Evolutionary conservation across 306 rosid genomes (phyloP).

Genomic region (Gynostemma pentaphyllum): DNA sequence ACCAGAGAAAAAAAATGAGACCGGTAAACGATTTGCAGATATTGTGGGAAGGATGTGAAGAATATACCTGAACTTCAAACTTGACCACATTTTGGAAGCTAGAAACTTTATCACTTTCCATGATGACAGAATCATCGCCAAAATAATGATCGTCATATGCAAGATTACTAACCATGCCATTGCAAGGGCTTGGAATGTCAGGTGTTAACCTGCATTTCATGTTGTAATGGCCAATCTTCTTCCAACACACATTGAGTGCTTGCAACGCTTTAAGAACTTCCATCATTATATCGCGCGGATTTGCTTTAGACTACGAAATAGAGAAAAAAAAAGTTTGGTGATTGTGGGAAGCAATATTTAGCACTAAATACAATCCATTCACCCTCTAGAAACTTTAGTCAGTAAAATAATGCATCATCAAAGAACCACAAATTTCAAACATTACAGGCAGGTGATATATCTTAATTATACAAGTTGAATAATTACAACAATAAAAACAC

Average conservation of each 20-base stretch:
- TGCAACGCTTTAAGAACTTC: conserved; percentile 91
- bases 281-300: conserved; percentile 90
- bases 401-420: too few species aligned
- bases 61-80: conserved; percentile 82
- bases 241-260: conserved; percentile 82
- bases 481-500: neutral
- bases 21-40: neutral
- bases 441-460: neutral
- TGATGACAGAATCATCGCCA: conserved; percentile 39
- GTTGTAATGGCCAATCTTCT: conserved; percentile 92
- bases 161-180: conserved; percentile 43
- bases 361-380: neutral
- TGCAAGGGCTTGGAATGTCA: conserved; percentile 32
- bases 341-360: conserved; percentile 1
- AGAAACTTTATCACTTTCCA: conserved; percentile 41
- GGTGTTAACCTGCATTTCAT: conserved; percentile 86
- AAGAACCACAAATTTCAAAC: neutral
- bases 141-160: conserved; percentile 35
- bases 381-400: neutral
- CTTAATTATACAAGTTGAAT: neutral
- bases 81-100: conserved; percentile 61
- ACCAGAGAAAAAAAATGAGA: neutral
- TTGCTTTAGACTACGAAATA: conserved; percentile 60
- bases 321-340: conserved; percentile 12
- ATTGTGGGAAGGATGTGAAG: neutral